Conservation (phyloP, 2,329 filamentous ascomycete genomes). For the Aspergillus spinulosporus region DNA sequence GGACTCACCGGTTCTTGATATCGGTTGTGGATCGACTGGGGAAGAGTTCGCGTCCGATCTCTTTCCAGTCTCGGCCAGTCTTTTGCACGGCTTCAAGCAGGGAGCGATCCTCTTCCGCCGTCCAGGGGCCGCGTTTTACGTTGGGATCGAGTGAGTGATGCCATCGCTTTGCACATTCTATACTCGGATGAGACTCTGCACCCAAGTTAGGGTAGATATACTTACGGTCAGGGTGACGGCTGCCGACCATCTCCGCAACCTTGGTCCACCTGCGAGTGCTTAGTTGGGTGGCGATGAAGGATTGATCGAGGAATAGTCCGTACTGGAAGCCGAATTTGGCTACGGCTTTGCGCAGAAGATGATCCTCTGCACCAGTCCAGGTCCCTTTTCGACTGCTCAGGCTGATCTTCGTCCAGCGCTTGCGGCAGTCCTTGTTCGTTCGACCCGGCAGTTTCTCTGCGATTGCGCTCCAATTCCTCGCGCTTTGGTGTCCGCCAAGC, state of each 20-base stretch:
- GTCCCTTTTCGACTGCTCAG: conserved; percentile 6
- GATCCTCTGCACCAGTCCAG: conserved; percentile 9
- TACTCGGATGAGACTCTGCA: background rate
- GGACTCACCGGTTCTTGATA: conserved; percentile 11
- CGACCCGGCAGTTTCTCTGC: background rate
- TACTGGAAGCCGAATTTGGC: background rate
- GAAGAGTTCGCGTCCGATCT: background rate
- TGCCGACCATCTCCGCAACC: conserved; percentile 8
- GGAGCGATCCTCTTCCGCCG: background rate
- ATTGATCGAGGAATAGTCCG: no score
- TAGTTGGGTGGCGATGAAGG: background rate
- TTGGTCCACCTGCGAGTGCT: background rate
- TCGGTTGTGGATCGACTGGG: conserved; percentile 5
- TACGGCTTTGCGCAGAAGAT: conserved; percentile 5
- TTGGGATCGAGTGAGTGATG: conserved; percentile 6
- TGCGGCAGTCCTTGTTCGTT: conserved; percentile 16
- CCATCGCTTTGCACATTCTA: conserved; percentile 13
- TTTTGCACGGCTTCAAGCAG: background rate
- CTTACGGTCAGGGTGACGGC: conserved; percentile 8
- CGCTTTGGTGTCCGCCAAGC: background rate
- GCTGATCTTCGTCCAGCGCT: conserved; percentile 13
- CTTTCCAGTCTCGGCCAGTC: conserved; percentile 5
- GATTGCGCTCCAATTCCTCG: conserved; percentile 10
- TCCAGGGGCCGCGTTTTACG: conserved; percentile 4
- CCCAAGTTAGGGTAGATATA: no score